Percentiles rank a stretch among this genome's conserved stretches.
Conservation (phyloP, 345 rosid genomes). For the Limnanthes douglasii region DNA sequence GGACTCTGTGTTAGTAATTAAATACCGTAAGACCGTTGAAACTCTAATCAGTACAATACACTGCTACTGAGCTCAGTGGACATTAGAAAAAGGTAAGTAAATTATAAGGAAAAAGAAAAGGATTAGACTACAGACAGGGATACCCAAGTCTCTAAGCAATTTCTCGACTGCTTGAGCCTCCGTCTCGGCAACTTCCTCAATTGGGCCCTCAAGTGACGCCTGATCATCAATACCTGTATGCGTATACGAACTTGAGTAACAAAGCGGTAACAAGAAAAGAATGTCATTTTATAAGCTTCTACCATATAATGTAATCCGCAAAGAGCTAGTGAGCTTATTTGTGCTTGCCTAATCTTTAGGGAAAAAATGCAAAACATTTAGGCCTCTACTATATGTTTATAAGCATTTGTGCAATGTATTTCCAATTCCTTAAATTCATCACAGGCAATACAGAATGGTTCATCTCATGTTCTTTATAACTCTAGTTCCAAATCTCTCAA, state of each 20-base stretch:
- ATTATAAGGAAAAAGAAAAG: background rate
- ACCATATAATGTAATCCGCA: background rate
- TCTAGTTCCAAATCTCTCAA: too few species aligned
- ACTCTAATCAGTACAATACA: background rate
- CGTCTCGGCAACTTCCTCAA: conserved; percentile 70
- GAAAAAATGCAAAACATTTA: too few species aligned
- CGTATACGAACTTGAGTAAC: conserved; percentile 2
- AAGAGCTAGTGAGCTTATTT: too few species aligned
- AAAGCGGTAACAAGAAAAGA: conserved; percentile 3
- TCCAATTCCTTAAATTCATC: too few species aligned
- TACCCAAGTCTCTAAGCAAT: conserved; percentile 62
- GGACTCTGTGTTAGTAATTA: conserved; percentile 44
- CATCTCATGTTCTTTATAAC: too few species aligned
- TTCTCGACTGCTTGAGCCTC: conserved; percentile 64
- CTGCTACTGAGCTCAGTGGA: too few species aligned
- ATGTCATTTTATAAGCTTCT: conserved; percentile 10
- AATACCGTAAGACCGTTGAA: conserved; percentile 6
- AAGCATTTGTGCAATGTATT: too few species aligned
- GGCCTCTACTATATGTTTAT: too few species aligned
- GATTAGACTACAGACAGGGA: conserved; percentile 36
- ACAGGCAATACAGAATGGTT: too few species aligned
- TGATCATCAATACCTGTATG: conserved; percentile 42
- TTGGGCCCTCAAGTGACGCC: conserved; percentile 63
- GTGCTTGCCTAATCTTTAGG: too few species aligned
- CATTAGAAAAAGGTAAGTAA: background rate